Conservation (phyloP, 441 rosid species). For the Codiaeum variegatum region DNA sequence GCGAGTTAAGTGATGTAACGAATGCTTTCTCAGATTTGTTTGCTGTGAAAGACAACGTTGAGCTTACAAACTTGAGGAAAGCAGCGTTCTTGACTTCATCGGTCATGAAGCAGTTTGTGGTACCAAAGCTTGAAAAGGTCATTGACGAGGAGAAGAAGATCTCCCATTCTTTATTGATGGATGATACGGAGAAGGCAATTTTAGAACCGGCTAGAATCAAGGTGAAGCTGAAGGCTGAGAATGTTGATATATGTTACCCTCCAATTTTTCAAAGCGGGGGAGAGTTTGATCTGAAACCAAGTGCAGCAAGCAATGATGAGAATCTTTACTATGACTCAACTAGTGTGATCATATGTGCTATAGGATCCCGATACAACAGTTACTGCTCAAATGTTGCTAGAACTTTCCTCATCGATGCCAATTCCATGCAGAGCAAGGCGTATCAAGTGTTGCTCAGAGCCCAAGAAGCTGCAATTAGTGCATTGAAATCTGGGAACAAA, state of each 20-base stretch:
- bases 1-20: slow-evolving; percentile 41
- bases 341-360: slow-evolving; percentile 68
- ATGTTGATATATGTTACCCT: slow-evolving; percentile 86
- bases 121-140: slow-evolving; percentile 76
- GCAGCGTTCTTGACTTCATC: slow-evolving; percentile 61
- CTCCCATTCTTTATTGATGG: slow-evolving; percentile 72
- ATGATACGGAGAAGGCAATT: slow-evolving; percentile 75
- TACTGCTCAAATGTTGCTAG: slow-evolving; percentile 87
- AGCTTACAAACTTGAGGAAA: slow-evolving; percentile 63
- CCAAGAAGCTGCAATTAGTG: slow-evolving; percentile 67
- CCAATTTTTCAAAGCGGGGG: slow-evolving; percentile 96
- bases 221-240: slow-evolving; percentile 69
- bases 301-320: slow-evolving; percentile 83
- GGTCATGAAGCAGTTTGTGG: slow-evolving; percentile 70
- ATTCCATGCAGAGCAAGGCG: slow-evolving; percentile 62
- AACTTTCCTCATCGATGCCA: slow-evolving; percentile 77
- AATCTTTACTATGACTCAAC: slow-evolving; percentile 65
- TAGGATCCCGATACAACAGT: slow-evolving; percentile 77
- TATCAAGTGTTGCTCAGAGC: slow-evolving; percentile 82
- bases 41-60: slow-evolving; percentile 58
- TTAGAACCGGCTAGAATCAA: slow-evolving; percentile 71
- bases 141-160: slow-evolving; percentile 88
- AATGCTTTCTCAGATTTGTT: slow-evolving; percentile 74
- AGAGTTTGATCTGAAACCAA: slow-evolving; percentile 72
- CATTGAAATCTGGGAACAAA: slow-evolving; percentile 62